phyloP scores from a whole-genome alignment of 306 rosid species.

The Vachellia pachyceras region DNA sequence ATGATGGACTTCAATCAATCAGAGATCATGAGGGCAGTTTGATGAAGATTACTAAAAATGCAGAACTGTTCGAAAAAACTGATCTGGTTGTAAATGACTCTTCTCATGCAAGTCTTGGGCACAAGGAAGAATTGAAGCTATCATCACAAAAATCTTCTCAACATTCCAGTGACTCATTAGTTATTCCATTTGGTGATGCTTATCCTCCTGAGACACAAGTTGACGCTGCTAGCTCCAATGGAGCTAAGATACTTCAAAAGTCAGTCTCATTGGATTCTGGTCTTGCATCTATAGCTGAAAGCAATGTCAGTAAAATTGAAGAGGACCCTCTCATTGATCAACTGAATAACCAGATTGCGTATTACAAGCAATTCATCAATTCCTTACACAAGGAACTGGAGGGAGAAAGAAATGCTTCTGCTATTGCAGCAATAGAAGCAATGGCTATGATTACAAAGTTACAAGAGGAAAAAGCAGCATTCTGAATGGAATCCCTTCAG shows the following conservation, averaged over 20 bases:
- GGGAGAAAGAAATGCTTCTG: slow-evolving; percentile 88
- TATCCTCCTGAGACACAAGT: slow-evolving; percentile 38
- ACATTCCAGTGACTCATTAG: slow-evolving; percentile 41
- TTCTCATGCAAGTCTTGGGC: slow-evolving; percentile 37
- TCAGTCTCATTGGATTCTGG: slow-evolving; percentile 59
- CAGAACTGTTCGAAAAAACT: slow-evolving; percentile 38
- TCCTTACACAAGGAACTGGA: slow-evolving; percentile 72
- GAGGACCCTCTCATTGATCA: slow-evolving; percentile 59
- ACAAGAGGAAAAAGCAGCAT: slow-evolving; percentile 90
- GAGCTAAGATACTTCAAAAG: slow-evolving; percentile 42
- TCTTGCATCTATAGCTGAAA: slow-evolving; percentile 66
- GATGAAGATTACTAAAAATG: slow-evolving; percentile 33
- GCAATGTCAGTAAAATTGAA: slow-evolving; percentile 65
- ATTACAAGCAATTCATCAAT: slow-evolving; percentile 58
- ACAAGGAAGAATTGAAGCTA: slow-evolving; percentile 47
- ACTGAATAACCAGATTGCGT: slow-evolving; percentile 60
- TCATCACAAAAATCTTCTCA: slow-evolving; percentile 36
- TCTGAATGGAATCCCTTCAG: slow-evolving; percentile 89
- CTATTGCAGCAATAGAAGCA: slow-evolving; percentile 78
- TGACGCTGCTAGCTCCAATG: slow-evolving; percentile 44
- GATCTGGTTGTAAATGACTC: slow-evolving; percentile 42
- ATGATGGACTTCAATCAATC: slow-evolving; percentile 36
- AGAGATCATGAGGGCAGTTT: slow-evolving; percentile 36
- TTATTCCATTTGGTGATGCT: slow-evolving; percentile 24
- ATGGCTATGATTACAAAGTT: slow-evolving; percentile 96